A percentile compares a stretch with the other conserved stretches of the same genome.
These are phyloP conservation scores for Mycena sp. DNA, from an alignment of 1,284 basidiomycete species.

Conservation along the genomic window DNA sequence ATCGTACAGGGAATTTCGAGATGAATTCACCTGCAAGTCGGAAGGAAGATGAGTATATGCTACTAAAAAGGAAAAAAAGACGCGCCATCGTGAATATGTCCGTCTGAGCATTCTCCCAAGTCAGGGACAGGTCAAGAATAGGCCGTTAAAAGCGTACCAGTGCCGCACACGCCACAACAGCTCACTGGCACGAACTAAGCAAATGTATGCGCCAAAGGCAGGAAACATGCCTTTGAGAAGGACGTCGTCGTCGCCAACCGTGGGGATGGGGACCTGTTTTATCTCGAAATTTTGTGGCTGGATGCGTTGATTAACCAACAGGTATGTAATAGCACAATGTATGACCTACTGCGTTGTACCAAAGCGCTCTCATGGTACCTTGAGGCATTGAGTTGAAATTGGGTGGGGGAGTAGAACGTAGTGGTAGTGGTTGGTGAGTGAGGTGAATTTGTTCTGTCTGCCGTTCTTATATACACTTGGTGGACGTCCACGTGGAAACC, in stretches of 20 bases:
- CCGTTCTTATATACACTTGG: not conserved
- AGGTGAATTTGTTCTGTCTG: too few relatives aligned
- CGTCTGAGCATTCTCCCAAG: constrained; percentile 74
- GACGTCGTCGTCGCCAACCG: constrained; percentile 64
- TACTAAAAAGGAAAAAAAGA: not conserved
- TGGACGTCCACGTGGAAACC: not conserved
- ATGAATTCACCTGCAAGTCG: constrained; percentile 65
- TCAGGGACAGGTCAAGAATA: constrained; percentile 6
- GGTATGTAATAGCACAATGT: too few relatives aligned
- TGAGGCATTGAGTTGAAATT: constrained; percentile 45
- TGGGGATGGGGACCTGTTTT: constrained; percentile 65
- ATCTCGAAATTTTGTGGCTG: constrained; percentile 59
- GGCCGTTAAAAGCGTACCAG: constrained; percentile 43
- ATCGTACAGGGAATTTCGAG: constrained; percentile 65
- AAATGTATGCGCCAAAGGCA: not conserved
- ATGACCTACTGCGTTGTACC: constrained; percentile 48
- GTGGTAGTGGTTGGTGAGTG: constrained; percentile 1
- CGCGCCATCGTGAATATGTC: constrained; percentile 72
- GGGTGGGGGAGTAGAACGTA: not conserved
- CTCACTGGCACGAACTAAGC: constrained; percentile 43
- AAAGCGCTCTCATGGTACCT: constrained; percentile 55
- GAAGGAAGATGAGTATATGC: not conserved
- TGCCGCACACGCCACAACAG: constrained; percentile 74
- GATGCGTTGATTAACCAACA: not conserved
- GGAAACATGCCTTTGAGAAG: constrained; percentile 61